Evolutionary conservation across 2,329 filamentous ascomycete genomes (phyloP).

Genomic region (Mycogone perniciosa): DNA sequence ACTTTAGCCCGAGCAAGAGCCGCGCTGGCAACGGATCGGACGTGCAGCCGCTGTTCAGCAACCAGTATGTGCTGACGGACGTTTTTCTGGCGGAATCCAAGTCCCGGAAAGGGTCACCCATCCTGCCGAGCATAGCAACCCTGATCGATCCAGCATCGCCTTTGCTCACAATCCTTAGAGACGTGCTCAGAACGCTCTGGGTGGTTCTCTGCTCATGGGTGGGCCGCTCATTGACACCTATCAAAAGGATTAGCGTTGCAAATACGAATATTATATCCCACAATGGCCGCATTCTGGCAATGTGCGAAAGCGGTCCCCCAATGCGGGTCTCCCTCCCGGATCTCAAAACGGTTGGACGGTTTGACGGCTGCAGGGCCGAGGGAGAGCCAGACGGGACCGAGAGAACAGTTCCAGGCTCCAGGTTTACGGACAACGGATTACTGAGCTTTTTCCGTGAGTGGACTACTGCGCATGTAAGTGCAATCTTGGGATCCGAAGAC

Average conservation of each 20-base stretch:
- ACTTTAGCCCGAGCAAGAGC: constrained; percentile 37
- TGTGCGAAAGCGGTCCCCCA: constrained; percentile 65
- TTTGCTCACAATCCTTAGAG: constrained; percentile 41
- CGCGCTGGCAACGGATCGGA: neutral
- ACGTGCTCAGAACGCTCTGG: constrained; percentile 50
- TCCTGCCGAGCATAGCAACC: constrained; percentile 62
- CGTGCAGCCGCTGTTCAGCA: constrained; percentile 54
- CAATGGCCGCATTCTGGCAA: constrained; percentile 61
- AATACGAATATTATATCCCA: constrained; percentile 64
- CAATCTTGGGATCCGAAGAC: neutral
- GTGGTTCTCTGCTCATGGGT: constrained; percentile 53
- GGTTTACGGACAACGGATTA: constrained; percentile 50
- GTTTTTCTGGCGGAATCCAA: constrained; percentile 50
- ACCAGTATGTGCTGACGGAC: constrained; percentile 63
- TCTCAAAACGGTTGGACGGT: constrained; percentile 66
- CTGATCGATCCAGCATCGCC: constrained; percentile 54
- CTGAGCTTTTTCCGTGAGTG: constrained; percentile 61
- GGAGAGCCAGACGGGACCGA: constrained; percentile 31
- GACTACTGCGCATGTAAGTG: constrained; percentile 54
- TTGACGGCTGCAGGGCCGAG: constrained; percentile 52
- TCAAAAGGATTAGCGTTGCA: constrained; percentile 64
- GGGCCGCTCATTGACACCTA: constrained; percentile 27
- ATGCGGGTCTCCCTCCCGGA: constrained; percentile 58
- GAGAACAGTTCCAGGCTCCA: constrained; percentile 16
- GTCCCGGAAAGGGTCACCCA: constrained; percentile 42